These are phyloP conservation scores for Metschnikowia noctiluminum DNA, from an alignment of 805 yeast species.

Conservation along the genomic window DNA sequence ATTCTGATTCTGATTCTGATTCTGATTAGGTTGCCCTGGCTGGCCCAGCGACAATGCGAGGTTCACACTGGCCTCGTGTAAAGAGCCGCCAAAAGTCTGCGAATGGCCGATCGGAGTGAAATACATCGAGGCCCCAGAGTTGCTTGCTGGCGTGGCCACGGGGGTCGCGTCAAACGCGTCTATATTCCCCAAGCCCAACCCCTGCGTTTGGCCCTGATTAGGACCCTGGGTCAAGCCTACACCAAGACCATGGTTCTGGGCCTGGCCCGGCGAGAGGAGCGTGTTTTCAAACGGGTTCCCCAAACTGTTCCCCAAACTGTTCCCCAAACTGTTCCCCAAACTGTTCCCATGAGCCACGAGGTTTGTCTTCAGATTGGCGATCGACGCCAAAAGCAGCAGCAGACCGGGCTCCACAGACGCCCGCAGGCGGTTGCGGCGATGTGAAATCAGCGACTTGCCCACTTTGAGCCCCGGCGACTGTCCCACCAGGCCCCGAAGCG, in stretches of 20 bases:
- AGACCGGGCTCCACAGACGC: slow-evolving; percentile 14
- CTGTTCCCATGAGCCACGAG: too few relatives aligned
- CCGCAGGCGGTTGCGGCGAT: slow-evolving; percentile 18
- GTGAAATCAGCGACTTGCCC: slow-evolving; percentile 27
- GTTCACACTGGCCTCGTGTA: slow-evolving; percentile 2
- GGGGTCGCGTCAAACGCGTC: slow-evolving; percentile 18
- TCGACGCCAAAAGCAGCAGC: slow-evolving; percentile 16
- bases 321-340: slow-evolving; percentile 4
- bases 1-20: neutral
- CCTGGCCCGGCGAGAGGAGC: slow-evolving; percentile 10
- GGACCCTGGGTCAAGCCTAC: too few relatives aligned
- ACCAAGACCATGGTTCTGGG: too few relatives aligned
- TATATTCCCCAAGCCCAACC: neutral
- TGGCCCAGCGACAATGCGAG: neutral
- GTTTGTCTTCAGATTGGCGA: slow-evolving; percentile 14
- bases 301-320: too few relatives aligned
- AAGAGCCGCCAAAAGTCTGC: slow-evolving; percentile 16
- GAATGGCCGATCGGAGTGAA: slow-evolving; percentile 17
- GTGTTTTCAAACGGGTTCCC: slow-evolving; percentile 15
- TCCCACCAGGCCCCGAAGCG: slow-evolving; percentile 24
- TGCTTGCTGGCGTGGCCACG: slow-evolving; percentile 15
- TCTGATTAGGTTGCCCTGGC: too few relatives aligned
- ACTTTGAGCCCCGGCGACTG: slow-evolving; percentile 23
- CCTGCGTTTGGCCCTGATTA: too few relatives aligned
- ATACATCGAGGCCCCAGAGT: slow-evolving; percentile 6